Base-by-base conservation (phyloP, 371 early-diverging fungal species). In the Mortierella polycephala region DNA sequence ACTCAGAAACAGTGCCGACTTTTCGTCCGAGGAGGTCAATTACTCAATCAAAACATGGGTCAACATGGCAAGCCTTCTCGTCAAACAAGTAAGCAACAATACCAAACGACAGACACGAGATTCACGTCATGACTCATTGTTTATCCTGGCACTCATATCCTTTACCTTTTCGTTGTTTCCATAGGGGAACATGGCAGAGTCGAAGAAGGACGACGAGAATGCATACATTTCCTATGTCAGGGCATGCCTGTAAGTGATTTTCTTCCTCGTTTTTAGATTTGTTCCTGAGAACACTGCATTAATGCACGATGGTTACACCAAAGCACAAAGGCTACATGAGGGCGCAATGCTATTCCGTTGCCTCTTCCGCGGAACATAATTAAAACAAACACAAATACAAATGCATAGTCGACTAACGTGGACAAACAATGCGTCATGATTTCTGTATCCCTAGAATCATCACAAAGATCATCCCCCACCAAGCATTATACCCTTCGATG, bases 11-110 rank as follows among this genome's bases (percentile, higher is more conserved):
- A 79, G 69, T 39, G 79, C 79, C 0, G 69, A 72, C n/a, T 69
- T 79, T 46, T 41, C 72, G 1, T 57, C 71, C 1, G 66, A 66
- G 2, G 79, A 72, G 41, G 64, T 65, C 56, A 64, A 62, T 20
- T 66, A 72, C 49, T 69, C 69, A 0, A 79, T 79, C 62, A 79
- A 79, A 56, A 79, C 72, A 10, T 79, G 79, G 79, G 69, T 72
- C 60, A 79, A 79, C 57, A 79, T 72, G 69, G 79, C 79, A 16
- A 79, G 79, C 44, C 69, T 79, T 23, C 63, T 79, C 13, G 69
- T 79, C 50, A 79, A 79, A 59, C 76, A 76, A 68, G 76, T 71
- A 76, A 50, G 39, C n/a, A 16, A 1, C 30, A 4, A 30, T 30
- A 30, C 30, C 30, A 4, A 1, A 30, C 4, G 4, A 4, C 4